Conservation (phyloP, 768 basidiomycete genomes). For the Phallus indusiatus region DNA sequence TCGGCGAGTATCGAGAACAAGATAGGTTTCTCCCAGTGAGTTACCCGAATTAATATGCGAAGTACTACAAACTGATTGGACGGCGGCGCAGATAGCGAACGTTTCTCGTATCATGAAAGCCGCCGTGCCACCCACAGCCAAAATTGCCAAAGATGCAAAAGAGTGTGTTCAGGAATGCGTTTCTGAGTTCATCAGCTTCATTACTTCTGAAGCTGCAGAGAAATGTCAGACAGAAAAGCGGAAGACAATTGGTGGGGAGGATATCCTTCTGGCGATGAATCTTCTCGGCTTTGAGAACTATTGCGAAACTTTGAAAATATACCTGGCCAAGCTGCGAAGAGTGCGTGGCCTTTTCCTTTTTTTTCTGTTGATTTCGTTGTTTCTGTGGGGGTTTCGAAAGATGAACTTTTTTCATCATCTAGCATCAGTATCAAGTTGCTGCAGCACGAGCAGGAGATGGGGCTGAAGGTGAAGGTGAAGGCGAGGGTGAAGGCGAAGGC, state of each 20-base stretch:
- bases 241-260: slow-evolving; percentile 97
- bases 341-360: slow-evolving; percentile 25
- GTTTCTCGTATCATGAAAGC: slow-evolving; percentile 97
- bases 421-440: slow-evolving; percentile 10
- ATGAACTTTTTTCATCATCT: neutral
- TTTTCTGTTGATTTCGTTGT: neutral
- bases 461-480: slow-evolving; percentile 6
- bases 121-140: slow-evolving; percentile 80
- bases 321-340: slow-evolving; percentile 83
- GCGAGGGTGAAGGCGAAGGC: slow-evolving; percentile 5
- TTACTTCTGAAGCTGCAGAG: slow-evolving; percentile 94
- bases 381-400: neutral
- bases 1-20: slow-evolving; percentile 91
- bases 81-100: slow-evolving; percentile 71
- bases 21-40: slow-evolving; percentile 88
- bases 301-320: slow-evolving; percentile 84
- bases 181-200: slow-evolving; percentile 96
- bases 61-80: neutral
- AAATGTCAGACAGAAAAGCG: slow-evolving; percentile 91
- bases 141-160: slow-evolving; percentile 97
- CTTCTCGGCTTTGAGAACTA: slow-evolving; percentile 93
- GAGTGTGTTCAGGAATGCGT: slow-evolving; percentile 99
- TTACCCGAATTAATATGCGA: neutral
- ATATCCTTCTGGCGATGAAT: slow-evolving; percentile 91
- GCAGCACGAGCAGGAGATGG: slow-evolving; percentile 7